Evolutionary conservation across 1,139 yeast species (phyloP), one percentile per base, ranked within the genome.

Genomic region (Debaryomyces subglobosus): DNA sequence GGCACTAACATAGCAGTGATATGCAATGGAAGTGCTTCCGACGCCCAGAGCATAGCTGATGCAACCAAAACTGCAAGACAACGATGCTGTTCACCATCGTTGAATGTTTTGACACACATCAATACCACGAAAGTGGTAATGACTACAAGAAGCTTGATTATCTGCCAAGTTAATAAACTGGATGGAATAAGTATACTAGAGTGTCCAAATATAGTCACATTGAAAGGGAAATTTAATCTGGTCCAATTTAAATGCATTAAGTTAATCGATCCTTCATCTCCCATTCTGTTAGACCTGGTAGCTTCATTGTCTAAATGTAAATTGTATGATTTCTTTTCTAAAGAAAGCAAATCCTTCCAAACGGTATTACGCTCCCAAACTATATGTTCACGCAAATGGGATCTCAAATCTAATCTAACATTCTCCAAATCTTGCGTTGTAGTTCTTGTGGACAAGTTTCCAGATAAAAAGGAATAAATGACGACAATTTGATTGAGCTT

Each of bases 301-400:
- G 65, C 62, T 37, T 59, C 54, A 47, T 59, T 66, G 45, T 68
- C 71, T 15, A 69, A 55, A 53, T 69, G 64, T 53, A 71, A 59
- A 50, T 68, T 67, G 53, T 68, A 69, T 20, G 72, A 60, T 46
- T 74, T 84, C 63, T 92, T 81, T 67, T 92, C 97, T 61, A 91
- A 71, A 16, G 92, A 91, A 62, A 92, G 85, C 84, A 92, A 85
- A 63, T 92, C 97, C 61, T 94, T 86, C 98, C 98, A 92, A 21
- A 92, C 97, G 0, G 97, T 92, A 65, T 90, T 90, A 65, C 98
- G 80, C 68, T 91, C 97, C 96, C 96, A 92, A 15, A 91, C 96
- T 44, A 92, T 89, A 66, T 91, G 96, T 60, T 92, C 98, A 51
- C 97, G 78, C 53, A 92, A 71, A 58, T 89, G 89, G 13, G 89